A percentile compares a stretch with the other conserved stretches of the same genome.
These are phyloP conservation scores for Lumnitzera littorea DNA, from an alignment of 345 rosid species.

Conservation along the genomic window DNA sequence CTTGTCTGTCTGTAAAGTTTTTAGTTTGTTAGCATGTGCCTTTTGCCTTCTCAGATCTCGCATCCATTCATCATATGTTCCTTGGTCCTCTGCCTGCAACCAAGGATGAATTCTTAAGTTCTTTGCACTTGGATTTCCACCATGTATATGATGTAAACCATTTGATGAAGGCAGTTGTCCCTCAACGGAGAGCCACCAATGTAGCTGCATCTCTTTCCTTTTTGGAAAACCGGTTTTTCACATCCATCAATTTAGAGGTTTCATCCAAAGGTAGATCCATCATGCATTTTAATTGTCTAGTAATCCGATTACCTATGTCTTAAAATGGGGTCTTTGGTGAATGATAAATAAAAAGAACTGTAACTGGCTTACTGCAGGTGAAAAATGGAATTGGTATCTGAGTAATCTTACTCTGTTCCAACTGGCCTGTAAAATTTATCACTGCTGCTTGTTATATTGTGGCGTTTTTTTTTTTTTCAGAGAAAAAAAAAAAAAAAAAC, in stretches of 20 bases:
- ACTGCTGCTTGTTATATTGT: not conserved
- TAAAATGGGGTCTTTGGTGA: too few species aligned
- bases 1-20: not conserved
- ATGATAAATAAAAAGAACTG: not conserved
- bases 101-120: conserved; percentile 49
- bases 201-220: conserved; percentile 43
- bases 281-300: not conserved
- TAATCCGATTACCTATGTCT: too few species aligned
- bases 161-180: conserved; percentile 52
- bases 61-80: conserved; percentile 72
- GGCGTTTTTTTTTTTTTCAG: too few species aligned
- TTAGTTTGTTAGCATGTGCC: conserved; percentile 6
- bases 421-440: too few species aligned
- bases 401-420: too few species aligned
- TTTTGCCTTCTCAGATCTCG: conserved; percentile 49
- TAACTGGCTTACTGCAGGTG: not conserved
- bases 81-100: conserved; percentile 64
- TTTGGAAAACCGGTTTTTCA: conserved; percentile 47
- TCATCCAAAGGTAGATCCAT: conserved; percentile 50
- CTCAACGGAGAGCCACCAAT: conserved; percentile 35
- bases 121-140: conserved; percentile 50
- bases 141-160: conserved; percentile 60
- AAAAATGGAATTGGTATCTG: too few species aligned
- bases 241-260: conserved; percentile 59
- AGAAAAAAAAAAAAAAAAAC: too few species aligned